Evolutionary conservation across 768 basidiomycete genomes (phyloP).

Genomic region (Phanerodontia chrysosporium): DNA sequence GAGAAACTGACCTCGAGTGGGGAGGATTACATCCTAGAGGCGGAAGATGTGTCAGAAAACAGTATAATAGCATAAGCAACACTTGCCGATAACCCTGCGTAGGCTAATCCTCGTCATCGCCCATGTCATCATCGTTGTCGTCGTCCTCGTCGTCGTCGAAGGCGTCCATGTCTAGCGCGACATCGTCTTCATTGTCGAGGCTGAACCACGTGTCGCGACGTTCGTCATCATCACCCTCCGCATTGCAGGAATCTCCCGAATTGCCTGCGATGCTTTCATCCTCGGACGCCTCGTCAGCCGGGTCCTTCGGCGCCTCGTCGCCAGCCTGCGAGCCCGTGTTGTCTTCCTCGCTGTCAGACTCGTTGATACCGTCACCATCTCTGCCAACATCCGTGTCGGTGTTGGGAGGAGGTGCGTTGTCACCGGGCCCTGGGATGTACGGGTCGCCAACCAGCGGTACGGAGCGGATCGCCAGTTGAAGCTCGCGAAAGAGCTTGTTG

Average conservation of each 20-base stretch:
- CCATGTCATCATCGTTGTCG: not conserved
- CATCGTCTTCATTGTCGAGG: no score
- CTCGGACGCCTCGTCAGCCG: not conserved
- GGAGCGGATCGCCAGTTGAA: constrained; percentile 16
- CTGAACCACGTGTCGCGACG: not conserved
- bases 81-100: not conserved
- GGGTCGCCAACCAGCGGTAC: constrained; percentile 2
- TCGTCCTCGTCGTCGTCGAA: not conserved
- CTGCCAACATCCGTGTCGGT: not conserved
- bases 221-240: not conserved
- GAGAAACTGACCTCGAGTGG: no score
- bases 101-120: not conserved
- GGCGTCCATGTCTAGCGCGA: no score
- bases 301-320: not conserved
- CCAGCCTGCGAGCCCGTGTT: not conserved
- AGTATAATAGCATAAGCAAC: not conserved
- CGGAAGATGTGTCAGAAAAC: no score
- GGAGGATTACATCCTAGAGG: no score
- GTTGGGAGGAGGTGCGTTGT: not conserved
- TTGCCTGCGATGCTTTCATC: not conserved
- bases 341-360: not conserved
- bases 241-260: not conserved
- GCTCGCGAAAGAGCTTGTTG: constrained; percentile 19
- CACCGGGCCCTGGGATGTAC: not conserved
- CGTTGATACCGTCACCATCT: not conserved